Evolutionary conservation across 805 yeast species (phyloP), one percentile per base, ranked within the genome.

Genomic region (Ogataea degrootiae): DNA sequence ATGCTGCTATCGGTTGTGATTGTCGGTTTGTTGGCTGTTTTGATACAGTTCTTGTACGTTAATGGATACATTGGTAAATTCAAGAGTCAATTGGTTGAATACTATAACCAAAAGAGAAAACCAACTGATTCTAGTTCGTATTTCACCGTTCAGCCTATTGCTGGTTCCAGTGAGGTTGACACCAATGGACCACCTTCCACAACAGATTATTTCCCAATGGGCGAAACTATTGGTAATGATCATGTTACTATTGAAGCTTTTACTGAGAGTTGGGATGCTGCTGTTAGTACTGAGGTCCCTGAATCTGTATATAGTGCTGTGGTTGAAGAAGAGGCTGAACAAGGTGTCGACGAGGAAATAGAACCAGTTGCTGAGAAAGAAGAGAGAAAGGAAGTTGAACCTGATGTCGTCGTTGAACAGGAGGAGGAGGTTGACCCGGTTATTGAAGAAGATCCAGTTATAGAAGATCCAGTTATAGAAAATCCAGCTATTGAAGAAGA

Each of bases 91-190:
- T 49, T 52, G 4, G 36, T 57, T 1, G 47, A 57, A 39, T 44
- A 54, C 16, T 61, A 59, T 46, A 56, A 56, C 15, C 51, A 59
- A 4, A 56, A 55, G 45, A 58, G 51, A 26, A 26, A 26, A 34
- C 60, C 61, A 6, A 53, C 58, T n/a, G 69, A 67, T 39, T 62
- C 69, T 2, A 59, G 68, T 4, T 56, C 58, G 9, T 66, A 67
- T 39, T 67, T 67, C 51, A 66, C 68, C 2, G 57, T 66, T 34
- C 63, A 63, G 39, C 62, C 68, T 17, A 59, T 63, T 19, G 31
- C 11, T 9, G 61, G 48, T 2, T 49, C 56, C 16, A 58, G 57
- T 39, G 59, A 56, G 17, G 54, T 54, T 15, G 50, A 46, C 37
- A 29, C 40, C 4, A 47, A 47, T 37, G 57, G 58, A 7, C 50